These are phyloP conservation scores for Prosopis cineraria DNA, from an alignment of 306 rosid genomes.

Conservation along the genomic window DNA sequence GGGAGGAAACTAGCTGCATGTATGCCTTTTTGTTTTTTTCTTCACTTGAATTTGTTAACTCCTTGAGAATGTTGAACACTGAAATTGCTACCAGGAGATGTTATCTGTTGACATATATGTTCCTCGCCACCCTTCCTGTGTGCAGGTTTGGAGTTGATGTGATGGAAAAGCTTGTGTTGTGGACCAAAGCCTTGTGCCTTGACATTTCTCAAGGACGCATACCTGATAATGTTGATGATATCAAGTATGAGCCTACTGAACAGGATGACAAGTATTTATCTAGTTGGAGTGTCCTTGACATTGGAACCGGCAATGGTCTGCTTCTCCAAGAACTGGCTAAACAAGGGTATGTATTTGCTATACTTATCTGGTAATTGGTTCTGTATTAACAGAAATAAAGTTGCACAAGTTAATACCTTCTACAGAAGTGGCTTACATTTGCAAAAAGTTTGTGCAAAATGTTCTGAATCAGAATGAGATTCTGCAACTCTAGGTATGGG, in stretches of 20 bases:
- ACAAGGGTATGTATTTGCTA: slow-evolving; percentile 71
- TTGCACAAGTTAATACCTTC: not conserved
- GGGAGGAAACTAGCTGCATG: slow-evolving; percentile 12
- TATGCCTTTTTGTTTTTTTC: not conserved
- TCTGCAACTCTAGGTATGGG: not conserved
- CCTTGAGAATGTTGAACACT: slow-evolving; percentile 15
- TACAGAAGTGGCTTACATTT: not conserved
- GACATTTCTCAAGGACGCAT: slow-evolving; percentile 64
- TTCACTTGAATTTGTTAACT: not conserved
- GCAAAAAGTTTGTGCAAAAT: not conserved
- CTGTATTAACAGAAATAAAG: slow-evolving; percentile 11
- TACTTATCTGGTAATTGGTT: slow-evolving; percentile 22
- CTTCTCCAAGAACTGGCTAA: slow-evolving; percentile 95
- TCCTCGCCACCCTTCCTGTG: not conserved
- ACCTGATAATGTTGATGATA: slow-evolving; percentile 64
- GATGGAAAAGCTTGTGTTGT: slow-evolving; percentile 85
- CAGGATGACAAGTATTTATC: slow-evolving; percentile 54
- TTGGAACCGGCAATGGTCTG: slow-evolving; percentile 97
- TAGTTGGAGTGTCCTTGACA: slow-evolving; percentile 88
- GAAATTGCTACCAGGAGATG: not conserved
- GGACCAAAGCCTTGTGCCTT: slow-evolving; percentile 84
- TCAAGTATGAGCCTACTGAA: slow-evolving; percentile 59
- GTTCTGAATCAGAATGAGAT: not conserved
- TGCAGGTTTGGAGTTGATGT: slow-evolving; percentile 91
- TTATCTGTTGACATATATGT: not conserved